phyloP scores from a whole-genome alignment of 495 filamentous ascomycete genomes.

The Hamigera avellanea region DNA sequence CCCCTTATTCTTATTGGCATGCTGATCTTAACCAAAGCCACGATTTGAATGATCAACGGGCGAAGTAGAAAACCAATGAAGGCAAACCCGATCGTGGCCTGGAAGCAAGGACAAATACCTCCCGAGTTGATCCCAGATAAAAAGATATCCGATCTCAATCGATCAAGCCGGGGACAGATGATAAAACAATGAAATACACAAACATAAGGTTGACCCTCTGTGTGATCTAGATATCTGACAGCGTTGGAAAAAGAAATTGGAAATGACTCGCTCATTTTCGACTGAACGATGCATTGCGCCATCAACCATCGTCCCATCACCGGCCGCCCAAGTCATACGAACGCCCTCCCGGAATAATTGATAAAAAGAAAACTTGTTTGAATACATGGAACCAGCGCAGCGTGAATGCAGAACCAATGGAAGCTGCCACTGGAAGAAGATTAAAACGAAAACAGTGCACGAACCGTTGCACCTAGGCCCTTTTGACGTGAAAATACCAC shows the following conservation, averaged over 20 bases:
- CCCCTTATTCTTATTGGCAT: neutral
- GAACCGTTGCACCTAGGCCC: neutral
- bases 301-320: slow-evolving; percentile 13
- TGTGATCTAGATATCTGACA: neutral
- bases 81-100: neutral
- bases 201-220: neutral
- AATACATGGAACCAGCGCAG: too few species aligned
- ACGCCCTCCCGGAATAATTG: slow-evolving; percentile 7
- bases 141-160: neutral
- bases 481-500: slow-evolving; percentile 1
- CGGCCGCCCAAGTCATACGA: slow-evolving; percentile 11
- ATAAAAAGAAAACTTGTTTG: slow-evolving; percentile 3
- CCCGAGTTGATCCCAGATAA: neutral
- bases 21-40: neutral
- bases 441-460: slow-evolving; percentile 5
- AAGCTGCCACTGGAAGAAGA: too few species aligned
- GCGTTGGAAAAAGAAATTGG: slow-evolving; percentile 1
- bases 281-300: slow-evolving; percentile 12
- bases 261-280: slow-evolving; percentile 9
- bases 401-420: too few species aligned
- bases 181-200: neutral
- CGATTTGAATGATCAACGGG: neutral
- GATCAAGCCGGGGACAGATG: neutral
- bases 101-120: neutral
- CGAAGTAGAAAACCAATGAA: neutral